Evolutionary conservation across 129 eudicot genomes (phyloP), one percentile per base, ranked within the genome.

Genomic region (Tagetes erecta): DNA sequence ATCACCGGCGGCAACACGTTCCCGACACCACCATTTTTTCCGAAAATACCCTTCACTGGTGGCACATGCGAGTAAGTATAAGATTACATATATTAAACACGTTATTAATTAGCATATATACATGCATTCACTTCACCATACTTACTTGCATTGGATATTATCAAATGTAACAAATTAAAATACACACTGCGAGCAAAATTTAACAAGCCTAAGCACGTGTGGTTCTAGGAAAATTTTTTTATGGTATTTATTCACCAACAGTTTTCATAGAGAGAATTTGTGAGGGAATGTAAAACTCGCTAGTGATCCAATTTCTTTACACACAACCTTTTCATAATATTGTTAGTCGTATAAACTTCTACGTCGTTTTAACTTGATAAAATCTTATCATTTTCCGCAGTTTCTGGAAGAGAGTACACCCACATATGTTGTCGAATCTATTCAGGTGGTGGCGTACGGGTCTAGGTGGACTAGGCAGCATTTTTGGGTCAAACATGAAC

Each of bases 41-140:
- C 97, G 31, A 42, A 72, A 69, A 64, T 85, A 5, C 91, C 94
- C 46, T 87, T 88, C 63, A 27, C 84, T 38, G 82, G 82, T 30
- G 86, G 86, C 53, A 83, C 92, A 13, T 84, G 89, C 89, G 49
- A 30, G 97, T 88, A 85, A 91, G 97, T 86, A 68, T 5, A 53
- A 56, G 30, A 3, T 27, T 2, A 49, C 51, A 74, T 6, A 35
- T 41, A 3, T 38, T 8, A 11, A 49, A 3, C 35, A n/a, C 6
- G 2, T 35, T 11, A 67, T 46, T 46, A 8, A 46, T 46, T 8
- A 46, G 51, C 13, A 46, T 42, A 9, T 0, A 46, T 39, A 4
- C 3, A 46, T 46, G 51, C n/a, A 46, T 46, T 46, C n/a, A 46
- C 1, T 9, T 2, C 51, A 46, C 8, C 12, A 46, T 8, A 46